Percentiles rank a stretch among this genome's conserved stretches.
phyloP scores from a whole-genome alignment of 148 eudicot species.

The Arbutus unedo region DNA sequence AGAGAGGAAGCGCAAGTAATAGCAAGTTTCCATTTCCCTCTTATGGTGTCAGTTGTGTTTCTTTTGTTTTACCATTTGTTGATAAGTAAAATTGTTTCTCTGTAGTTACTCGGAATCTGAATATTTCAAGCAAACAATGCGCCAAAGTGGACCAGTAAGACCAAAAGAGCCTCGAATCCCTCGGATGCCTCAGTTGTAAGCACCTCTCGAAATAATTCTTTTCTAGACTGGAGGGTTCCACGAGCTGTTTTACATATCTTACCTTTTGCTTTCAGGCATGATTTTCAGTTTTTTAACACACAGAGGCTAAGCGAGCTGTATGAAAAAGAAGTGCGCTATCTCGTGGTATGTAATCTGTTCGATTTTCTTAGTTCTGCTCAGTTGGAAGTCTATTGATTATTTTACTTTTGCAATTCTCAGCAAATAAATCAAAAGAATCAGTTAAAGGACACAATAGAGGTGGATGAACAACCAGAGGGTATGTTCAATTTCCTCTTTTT shows the following conservation, averaged over 20 bases:
- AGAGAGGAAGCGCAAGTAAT: slow-evolving; percentile 97
- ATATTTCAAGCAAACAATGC: slow-evolving; percentile 98
- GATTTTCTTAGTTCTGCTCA: neutral
- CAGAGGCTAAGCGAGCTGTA: slow-evolving; percentile 88
- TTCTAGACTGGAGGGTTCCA: neutral
- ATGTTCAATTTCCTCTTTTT: slow-evolving; percentile 12
- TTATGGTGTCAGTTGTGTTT: neutral
- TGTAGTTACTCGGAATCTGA: slow-evolving; percentile 92
- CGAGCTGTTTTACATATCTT: slow-evolving; percentile 3
- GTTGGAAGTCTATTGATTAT: slow-evolving; percentile 2
- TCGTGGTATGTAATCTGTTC: slow-evolving; percentile 55
- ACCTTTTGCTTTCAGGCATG: slow-evolving; percentile 53
- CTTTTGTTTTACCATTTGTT: neutral
- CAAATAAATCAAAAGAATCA: slow-evolving; percentile 83
- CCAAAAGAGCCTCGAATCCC: slow-evolving; percentile 97
- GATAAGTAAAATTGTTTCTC: slow-evolving; percentile 8
- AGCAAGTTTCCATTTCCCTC: slow-evolving; percentile 1
- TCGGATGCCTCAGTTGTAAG: slow-evolving; percentile 99
- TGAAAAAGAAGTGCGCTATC: slow-evolving; percentile 98
- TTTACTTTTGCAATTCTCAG: slow-evolving; percentile 23
- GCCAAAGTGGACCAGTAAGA: slow-evolving; percentile 92
- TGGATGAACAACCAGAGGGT: slow-evolving; percentile 96
- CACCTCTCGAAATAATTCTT: neutral
- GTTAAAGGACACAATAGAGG: slow-evolving; percentile 84
- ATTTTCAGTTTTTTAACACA: slow-evolving; percentile 94